These are phyloP conservation scores for Verbena officinalis DNA, from an alignment of 257 asterid species.

Conservation along the genomic window DNA sequence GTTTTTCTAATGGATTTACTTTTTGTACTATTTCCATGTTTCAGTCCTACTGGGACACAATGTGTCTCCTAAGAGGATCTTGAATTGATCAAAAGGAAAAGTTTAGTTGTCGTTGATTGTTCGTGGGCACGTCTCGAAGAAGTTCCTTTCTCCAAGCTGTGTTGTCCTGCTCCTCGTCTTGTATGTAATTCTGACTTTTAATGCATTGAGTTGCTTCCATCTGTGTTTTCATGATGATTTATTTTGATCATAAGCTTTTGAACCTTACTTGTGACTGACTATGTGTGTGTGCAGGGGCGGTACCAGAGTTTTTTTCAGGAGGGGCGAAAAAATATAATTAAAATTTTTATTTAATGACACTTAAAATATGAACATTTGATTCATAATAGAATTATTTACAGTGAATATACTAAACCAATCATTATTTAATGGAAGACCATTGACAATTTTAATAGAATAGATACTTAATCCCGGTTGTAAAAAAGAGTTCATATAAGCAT, in stretches of 20 bases:
- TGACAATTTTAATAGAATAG: neutral
- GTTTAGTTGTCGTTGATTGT: slow-evolving; percentile 96
- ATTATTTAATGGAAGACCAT: neutral
- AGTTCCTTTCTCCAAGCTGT: slow-evolving; percentile 93
- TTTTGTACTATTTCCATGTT: slow-evolving; percentile 24
- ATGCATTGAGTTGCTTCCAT: slow-evolving; percentile 3
- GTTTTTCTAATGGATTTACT: slow-evolving; percentile 11
- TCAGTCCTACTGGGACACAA: slow-evolving; percentile 88
- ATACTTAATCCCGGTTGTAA: neutral
- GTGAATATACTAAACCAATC: neutral
- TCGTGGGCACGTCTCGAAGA: slow-evolving; percentile 97
- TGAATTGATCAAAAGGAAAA: slow-evolving; percentile 67
- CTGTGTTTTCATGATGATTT: slow-evolving; percentile 1
- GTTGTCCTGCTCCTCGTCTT: slow-evolving; percentile 97
- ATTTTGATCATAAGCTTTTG: neutral
- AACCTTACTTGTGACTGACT: too few species aligned
- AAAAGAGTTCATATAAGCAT: neutral
- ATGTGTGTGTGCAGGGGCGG: too few species aligned
- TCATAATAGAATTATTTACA: too few species aligned
- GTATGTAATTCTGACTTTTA: slow-evolving; percentile 45
- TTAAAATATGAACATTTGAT: too few species aligned
- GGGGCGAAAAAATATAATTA: too few species aligned
- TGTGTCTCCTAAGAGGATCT: slow-evolving; percentile 92
- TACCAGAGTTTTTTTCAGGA: too few species aligned
- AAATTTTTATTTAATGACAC: too few species aligned